Percentiles rank a stretch among this genome's conserved stretches.
Evolutionary conservation across 108 stramenopile species (phyloP).

Genomic region (Conticribra weissflogii): DNA sequence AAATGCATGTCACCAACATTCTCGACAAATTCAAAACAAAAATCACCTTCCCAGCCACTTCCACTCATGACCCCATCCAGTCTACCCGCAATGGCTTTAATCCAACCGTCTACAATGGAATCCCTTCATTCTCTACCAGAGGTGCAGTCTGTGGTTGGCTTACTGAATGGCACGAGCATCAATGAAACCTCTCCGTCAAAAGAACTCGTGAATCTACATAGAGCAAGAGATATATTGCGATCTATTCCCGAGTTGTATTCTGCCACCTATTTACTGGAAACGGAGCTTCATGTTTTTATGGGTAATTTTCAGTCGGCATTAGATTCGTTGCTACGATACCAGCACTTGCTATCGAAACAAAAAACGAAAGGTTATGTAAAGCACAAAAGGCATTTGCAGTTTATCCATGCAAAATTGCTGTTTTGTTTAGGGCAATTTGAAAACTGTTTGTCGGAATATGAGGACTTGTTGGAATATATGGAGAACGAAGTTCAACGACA

Average conservation of each 20-base stretch:
- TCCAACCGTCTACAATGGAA: conserved; percentile 10
- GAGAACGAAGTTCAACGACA: conserved; percentile 34
- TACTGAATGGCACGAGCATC: conserved; percentile 9
- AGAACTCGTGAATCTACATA: conserved; percentile 18
- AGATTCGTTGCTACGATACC: conserved; percentile 19
- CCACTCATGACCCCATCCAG: conserved; percentile 20
- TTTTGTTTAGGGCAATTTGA: conserved; percentile 35
- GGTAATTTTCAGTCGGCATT: conserved; percentile 33
- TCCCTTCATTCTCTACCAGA: conserved; percentile 30
- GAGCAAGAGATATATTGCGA: conserved; percentile 40
- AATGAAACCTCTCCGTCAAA: background rate
- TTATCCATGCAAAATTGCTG: conserved; percentile 29
- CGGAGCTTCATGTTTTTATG: conserved; percentile 2
- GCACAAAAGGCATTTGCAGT: conserved; percentile 7
- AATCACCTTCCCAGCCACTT: background rate
- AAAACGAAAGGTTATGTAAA: background rate
- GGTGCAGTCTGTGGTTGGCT: conserved; percentile 17
- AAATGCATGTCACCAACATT: too few relatives aligned
- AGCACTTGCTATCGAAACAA: background rate
- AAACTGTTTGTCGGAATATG: conserved; percentile 41
- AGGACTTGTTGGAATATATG: conserved; percentile 41
- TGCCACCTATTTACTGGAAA: conserved; percentile 20
- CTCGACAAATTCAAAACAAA: too few relatives aligned
- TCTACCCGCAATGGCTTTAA: conserved; percentile 7
- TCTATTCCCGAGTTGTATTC: conserved; percentile 9